Conservation (phyloP, 495 filamentous ascomycete species). For the Penicillium dipodomyicola region DNA sequence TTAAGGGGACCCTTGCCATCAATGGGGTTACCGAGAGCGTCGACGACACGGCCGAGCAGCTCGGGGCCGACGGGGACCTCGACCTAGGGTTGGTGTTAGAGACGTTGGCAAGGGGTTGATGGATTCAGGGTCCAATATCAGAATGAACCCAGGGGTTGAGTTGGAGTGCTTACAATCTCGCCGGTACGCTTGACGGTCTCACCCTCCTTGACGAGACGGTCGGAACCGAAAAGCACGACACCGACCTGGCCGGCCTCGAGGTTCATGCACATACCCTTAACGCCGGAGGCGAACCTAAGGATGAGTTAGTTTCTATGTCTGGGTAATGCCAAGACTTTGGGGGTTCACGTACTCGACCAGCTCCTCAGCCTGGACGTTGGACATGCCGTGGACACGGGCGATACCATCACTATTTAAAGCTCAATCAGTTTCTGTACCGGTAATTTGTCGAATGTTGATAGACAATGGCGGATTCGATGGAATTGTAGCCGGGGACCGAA, state of each 20-base stretch:
- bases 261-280: conserved; percentile 99
- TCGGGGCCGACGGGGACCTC: conserved; percentile 93
- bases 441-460: conserved; percentile 11
- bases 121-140: conserved; percentile 14
- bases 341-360: conserved; percentile 87
- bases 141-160: conserved; percentile 4
- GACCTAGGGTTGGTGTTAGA: conserved; percentile 59
- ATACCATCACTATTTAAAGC: conserved; percentile 87
- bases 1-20: conserved; percentile 98
- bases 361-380: conserved; percentile 99
- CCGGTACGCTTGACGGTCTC: conserved; percentile 99
- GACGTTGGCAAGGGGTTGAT: neutral
- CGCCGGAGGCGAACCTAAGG: conserved; percentile 92
- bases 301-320: conserved; percentile 40
- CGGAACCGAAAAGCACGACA: conserved; percentile 99
- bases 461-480: conserved; percentile 28
- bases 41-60: conserved; percentile 96
- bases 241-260: conserved; percentile 99
- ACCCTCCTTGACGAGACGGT: conserved; percentile 99
- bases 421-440: conserved; percentile 24
- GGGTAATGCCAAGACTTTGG: conserved; percentile 23
- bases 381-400: conserved; percentile 98
- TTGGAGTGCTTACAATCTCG: conserved; percentile 76
- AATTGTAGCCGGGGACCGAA: conserved; percentile 32
- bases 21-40: conserved; percentile 97